Evolutionary conservation across 2,329 filamentous ascomycete species (phyloP).

Genomic region (Penicillium sp.): DNA sequence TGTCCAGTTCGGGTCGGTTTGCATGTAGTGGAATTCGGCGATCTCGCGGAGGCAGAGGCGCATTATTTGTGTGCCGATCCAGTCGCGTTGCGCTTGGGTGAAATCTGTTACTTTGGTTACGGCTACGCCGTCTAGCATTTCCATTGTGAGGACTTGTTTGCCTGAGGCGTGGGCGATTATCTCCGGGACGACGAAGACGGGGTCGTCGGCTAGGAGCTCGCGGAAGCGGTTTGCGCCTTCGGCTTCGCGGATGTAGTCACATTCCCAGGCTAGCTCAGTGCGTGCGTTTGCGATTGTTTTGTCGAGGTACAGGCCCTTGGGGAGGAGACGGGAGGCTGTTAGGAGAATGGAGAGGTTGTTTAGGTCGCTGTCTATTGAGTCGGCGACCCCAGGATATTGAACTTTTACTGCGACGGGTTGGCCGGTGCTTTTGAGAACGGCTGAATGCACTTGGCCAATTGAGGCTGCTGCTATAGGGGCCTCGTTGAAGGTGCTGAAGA

Average conservation of each 20-base stretch:
- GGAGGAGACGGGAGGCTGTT: slow-evolving; percentile 83
- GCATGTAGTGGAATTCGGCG: slow-evolving; percentile 94
- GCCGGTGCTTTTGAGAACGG: slow-evolving; percentile 70
- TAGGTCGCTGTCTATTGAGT: slow-evolving; percentile 93
- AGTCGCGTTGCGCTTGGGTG: slow-evolving; percentile 81
- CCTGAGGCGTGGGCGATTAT: slow-evolving; percentile 78
- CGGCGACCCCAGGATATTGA: slow-evolving; percentile 92
- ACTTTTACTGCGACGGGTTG: slow-evolving; percentile 88
- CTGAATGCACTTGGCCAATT: slow-evolving; percentile 93
- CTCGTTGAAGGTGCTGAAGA: slow-evolving; percentile 84
- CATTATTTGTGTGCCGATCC: slow-evolving; percentile 92
- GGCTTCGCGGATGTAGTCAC: slow-evolving; percentile 89
- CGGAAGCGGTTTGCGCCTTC: slow-evolving; percentile 74
- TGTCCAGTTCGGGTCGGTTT: slow-evolving; percentile 99
- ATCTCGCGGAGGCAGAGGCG: slow-evolving; percentile 91
- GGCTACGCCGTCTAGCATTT: slow-evolving; percentile 79
- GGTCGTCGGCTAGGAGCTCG: slow-evolving; percentile 71
- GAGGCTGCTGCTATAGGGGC: slow-evolving; percentile 91
- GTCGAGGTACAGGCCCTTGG: slow-evolving; percentile 88
- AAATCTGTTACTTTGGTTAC: slow-evolving; percentile 78
- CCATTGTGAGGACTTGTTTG: slow-evolving; percentile 85
- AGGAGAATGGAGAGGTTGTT: slow-evolving; percentile 90
- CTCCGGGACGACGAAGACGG: slow-evolving; percentile 74
- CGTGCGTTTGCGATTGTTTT: slow-evolving; percentile 97
- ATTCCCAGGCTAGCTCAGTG: slow-evolving; percentile 92